Evolutionary conservation across 176 grass and related monocot genomes (phyloP), one percentile per base, ranked within the genome.

Genomic region (Otatea glauca): DNA sequence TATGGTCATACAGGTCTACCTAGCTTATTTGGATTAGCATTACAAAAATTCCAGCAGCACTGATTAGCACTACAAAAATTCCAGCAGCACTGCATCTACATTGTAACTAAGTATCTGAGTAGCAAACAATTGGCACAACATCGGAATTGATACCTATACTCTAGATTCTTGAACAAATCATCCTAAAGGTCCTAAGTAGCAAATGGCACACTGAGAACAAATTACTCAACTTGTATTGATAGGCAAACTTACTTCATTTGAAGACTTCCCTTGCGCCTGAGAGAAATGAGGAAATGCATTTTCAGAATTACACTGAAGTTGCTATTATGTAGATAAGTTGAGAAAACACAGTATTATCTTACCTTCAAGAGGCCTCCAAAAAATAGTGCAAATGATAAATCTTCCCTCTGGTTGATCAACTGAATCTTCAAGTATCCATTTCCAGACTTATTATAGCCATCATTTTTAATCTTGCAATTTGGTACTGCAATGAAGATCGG

Each of bases 371-470:
- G 83, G 32, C 89, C 91, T n/a, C 92, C 92, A 4, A 89, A 84
- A 71, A 94, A 97, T 55, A 97, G 79, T 68, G 75, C 88, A 41
- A 94, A 92, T 17, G 92, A 76, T 73, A 97, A 97, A 78, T 94
- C 94, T 41, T 72, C 90, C 43, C 88, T 90, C 84, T 94, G 92
- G 59, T 94, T 97, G 83, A 97, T 97, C 80, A 94, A 44, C 89
- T n/a, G n/a, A n/a, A n/a, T n/a, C n/a, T n/a, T 92, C 72, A 94
- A 47, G 6, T 32, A 10, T 17, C 88, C 83, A 68, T 88, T 90
- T 39, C 94, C 91, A 29, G 29, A 29, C n/a, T n/a, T n/a, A n/a
- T 29, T 29, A 29, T 29, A 29, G 29, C 29, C 29, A 29, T 44
- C 56, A 39, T 81, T 97, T 79, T 67, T 88, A 89, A 93, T 23